These are phyloP conservation scores for Dictyophora rubrovolvata DNA, from an alignment of 768 basidiomycete genomes.

Conservation along the genomic window DNA sequence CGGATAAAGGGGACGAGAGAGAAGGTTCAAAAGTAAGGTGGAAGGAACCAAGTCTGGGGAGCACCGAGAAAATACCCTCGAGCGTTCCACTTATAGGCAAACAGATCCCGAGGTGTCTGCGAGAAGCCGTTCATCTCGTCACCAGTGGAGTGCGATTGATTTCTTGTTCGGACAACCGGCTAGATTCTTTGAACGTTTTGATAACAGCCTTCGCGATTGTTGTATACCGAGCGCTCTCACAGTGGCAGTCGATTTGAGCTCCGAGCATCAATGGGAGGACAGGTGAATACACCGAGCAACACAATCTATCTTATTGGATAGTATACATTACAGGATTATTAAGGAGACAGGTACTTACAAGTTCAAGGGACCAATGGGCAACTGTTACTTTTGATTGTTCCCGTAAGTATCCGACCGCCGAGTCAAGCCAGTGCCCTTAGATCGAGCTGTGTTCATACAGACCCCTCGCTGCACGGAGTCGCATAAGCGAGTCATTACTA, in stretches of 20 bases:
- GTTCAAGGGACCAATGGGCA: not conserved
- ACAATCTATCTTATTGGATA: slow-evolving; percentile 2
- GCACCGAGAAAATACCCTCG: not conserved
- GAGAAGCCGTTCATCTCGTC: slow-evolving; percentile 9
- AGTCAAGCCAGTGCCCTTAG: not conserved
- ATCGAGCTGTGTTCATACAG: no score
- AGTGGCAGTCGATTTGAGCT: not conserved
- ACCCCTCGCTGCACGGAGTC: no score
- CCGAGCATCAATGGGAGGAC: not conserved
- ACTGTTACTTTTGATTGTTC: not conserved
- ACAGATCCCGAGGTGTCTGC: slow-evolving; percentile 9
- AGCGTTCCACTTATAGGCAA: slow-evolving; percentile 4
- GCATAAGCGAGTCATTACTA: no score
- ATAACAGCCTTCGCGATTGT: slow-evolving; percentile 8
- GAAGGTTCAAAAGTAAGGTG: not conserved
- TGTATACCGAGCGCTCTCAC: slow-evolving; percentile 7
- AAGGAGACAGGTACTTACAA: not conserved
- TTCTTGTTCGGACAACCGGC: slow-evolving; percentile 3
- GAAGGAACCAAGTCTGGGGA: slow-evolving; percentile 3
- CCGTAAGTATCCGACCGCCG: not conserved
- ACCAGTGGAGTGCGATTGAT: slow-evolving; percentile 10
- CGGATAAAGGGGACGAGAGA: not conserved
- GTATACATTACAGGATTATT: not conserved
- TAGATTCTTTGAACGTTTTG: slow-evolving; percentile 4
- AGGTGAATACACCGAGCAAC: not conserved